phyloP scores from a whole-genome alignment of 202 grass and related monocot genomes.

The Panicum virgatum region DNA sequence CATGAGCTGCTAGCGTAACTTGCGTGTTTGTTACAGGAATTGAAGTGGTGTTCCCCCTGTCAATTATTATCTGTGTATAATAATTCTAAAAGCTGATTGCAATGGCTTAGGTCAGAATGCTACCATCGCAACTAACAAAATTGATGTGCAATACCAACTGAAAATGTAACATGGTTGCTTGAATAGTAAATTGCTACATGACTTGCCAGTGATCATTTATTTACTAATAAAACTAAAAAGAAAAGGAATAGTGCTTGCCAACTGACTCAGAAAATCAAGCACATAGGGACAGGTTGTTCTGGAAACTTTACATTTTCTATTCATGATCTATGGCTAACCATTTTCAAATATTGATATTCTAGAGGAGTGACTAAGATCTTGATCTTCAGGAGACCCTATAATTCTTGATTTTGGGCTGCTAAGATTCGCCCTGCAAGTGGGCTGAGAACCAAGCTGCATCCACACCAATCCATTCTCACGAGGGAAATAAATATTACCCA shows the following conservation, averaged over 20 bases:
- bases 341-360: not conserved
- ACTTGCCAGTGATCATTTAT: conserved; percentile 21
- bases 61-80: conserved; percentile 13
- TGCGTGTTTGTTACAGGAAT: conserved; percentile 26
- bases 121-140: conserved; percentile 21
- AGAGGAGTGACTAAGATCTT: not conserved
- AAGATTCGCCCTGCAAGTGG: not conserved
- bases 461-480: too few relatives aligned
- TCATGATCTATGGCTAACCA: not conserved
- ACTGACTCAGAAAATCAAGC: conserved; percentile 12
- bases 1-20: conserved; percentile 28
- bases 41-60: not conserved
- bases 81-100: not conserved
- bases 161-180: conserved; percentile 14
- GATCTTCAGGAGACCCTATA: not conserved
- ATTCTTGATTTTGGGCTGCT: conserved; percentile 8
- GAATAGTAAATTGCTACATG: conserved; percentile 28
- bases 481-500: too few relatives aligned
- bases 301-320: not conserved
- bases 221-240: not conserved
- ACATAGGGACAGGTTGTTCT: not conserved
- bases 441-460: too few relatives aligned
- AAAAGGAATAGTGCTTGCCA: conserved; percentile 20
- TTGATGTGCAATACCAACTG: conserved; percentile 23
- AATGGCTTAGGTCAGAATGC: not conserved